These are phyloP conservation scores for Rhododendron simsii DNA, from an alignment of 148 eudicot species.

Conservation along the genomic window DNA sequence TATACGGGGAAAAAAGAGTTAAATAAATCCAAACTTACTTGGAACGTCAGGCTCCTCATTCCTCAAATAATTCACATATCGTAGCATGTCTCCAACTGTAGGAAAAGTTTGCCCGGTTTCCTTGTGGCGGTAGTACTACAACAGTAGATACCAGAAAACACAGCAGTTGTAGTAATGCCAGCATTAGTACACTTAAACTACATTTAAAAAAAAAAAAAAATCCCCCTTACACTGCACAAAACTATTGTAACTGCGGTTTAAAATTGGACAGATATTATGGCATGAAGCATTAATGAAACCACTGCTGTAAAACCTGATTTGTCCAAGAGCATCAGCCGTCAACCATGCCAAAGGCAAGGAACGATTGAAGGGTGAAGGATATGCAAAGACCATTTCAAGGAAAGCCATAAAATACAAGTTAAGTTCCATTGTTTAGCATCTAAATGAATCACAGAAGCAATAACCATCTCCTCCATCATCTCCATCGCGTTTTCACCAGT, in stretches of 20 bases:
- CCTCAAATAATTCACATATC: not conserved
- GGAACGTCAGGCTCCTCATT: not conserved
- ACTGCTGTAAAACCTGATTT: not conserved
- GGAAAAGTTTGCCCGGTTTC: slow-evolving; percentile 5
- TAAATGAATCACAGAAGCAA: not conserved
- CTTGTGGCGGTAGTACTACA: not conserved
- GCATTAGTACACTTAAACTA: not conserved
- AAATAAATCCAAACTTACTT: not conserved
- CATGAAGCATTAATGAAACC: not conserved
- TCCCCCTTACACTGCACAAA: not conserved
- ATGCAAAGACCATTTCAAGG: slow-evolving; percentile 1
- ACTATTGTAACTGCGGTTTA: not conserved
- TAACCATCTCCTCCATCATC: not conserved
- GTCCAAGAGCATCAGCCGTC: not conserved
- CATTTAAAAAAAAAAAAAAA: not conserved
- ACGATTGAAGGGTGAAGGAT: not conserved
- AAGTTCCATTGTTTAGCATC: not conserved
- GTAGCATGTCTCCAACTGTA: not conserved
- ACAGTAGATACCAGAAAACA: not conserved
- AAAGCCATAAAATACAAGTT: not conserved
- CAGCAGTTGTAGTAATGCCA: not conserved
- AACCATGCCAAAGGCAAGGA: not conserved
- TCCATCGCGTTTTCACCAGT: too few species aligned
- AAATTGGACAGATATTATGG: not conserved
- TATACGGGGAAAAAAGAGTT: too few species aligned